These are phyloP conservation scores for Theobroma grandiflorum DNA, from an alignment of 441 rosid genomes.

Conservation along the genomic window DNA sequence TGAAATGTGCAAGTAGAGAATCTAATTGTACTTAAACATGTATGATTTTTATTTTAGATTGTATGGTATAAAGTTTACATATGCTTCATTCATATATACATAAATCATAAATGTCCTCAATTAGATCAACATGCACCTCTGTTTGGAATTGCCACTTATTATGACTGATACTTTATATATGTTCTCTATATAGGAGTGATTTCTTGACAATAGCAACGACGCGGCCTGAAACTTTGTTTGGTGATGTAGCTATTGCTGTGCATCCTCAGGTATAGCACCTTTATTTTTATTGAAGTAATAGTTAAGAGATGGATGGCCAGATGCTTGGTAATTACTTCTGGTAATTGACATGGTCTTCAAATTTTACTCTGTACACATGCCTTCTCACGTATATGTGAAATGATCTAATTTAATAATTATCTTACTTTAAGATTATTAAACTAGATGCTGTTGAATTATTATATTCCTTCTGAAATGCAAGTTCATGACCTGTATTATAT, in stretches of 20 bases:
- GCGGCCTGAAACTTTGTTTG: slow-evolving; percentile 97
- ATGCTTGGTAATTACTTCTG: slow-evolving; percentile 18
- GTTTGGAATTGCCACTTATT: background rate
- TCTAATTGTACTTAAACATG: background rate
- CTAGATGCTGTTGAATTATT: background rate
- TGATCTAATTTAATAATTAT: background rate
- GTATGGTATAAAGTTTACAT: background rate
- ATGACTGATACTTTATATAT: slow-evolving; percentile 31
- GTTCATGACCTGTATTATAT: background rate
- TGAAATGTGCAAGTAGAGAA: background rate
- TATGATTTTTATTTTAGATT: background rate
- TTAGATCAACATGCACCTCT: background rate
- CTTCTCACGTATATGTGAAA: background rate
- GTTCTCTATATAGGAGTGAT: slow-evolving; percentile 65
- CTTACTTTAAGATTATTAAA: background rate
- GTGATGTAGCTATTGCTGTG: slow-evolving; percentile 96
- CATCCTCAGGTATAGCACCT: slow-evolving; percentile 74
- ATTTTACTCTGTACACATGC: background rate
- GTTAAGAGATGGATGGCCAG: slow-evolving; percentile 1
- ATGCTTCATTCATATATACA: background rate
- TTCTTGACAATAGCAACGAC: slow-evolving; percentile 94
- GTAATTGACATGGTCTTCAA: background rate
- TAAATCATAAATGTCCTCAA: background rate
- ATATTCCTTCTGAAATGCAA: background rate
- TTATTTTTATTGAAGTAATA: slow-evolving; percentile 16